Percentiles rank a stretch among this genome's conserved stretches.
Conservation (phyloP, 2,329 filamentous ascomycete species). For the Byssoonygena ceratinophila region DNA sequence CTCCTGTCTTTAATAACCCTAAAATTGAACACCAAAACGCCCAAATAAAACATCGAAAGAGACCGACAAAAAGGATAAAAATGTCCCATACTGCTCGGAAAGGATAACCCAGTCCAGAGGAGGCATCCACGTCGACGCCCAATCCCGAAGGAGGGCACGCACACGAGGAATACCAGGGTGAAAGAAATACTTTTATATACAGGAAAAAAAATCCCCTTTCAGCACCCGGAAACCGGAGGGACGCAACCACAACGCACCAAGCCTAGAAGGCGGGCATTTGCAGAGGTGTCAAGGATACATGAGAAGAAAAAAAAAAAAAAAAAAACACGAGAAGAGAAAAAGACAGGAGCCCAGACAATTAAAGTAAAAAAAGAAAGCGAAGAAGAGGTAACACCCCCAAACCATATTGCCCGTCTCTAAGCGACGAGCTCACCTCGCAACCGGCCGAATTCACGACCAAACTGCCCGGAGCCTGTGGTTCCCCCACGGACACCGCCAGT, state of each 20-base stretch:
- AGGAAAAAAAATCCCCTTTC: slow-evolving; percentile 5
- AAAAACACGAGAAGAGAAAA: slow-evolving; percentile 4
- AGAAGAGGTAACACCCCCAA: slow-evolving; percentile 10
- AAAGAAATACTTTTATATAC: slow-evolving; percentile 10
- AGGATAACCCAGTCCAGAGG: slow-evolving; percentile 7
- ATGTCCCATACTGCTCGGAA: neutral
- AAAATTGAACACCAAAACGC: neutral
- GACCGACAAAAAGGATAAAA: slow-evolving; percentile 2
- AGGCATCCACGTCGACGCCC: neutral
- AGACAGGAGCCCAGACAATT: neutral
- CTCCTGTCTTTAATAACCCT: neutral
- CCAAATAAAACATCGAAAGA: neutral
- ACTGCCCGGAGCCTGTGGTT: neutral
- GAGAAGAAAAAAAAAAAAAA: neutral
- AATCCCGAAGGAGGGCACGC: slow-evolving; percentile 3
- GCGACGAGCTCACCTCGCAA: slow-evolving; percentile 3
- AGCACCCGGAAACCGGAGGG: neutral
- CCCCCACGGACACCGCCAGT: slow-evolving; percentile 10
- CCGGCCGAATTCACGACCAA: slow-evolving; percentile 11
- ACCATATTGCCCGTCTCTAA: slow-evolving; percentile 1
- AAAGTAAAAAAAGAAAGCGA: slow-evolving; percentile 4
- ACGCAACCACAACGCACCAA: slow-evolving; percentile 6
- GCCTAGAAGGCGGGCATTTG: slow-evolving; percentile 5
- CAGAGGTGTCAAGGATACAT: neutral
- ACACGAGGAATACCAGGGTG: slow-evolving; percentile 3